A percentile compares a stretch with the other conserved stretches of the same genome.
Conservation (phyloP, 176 grass and related monocot genomes). For the Elymus sibiricus region DNA sequence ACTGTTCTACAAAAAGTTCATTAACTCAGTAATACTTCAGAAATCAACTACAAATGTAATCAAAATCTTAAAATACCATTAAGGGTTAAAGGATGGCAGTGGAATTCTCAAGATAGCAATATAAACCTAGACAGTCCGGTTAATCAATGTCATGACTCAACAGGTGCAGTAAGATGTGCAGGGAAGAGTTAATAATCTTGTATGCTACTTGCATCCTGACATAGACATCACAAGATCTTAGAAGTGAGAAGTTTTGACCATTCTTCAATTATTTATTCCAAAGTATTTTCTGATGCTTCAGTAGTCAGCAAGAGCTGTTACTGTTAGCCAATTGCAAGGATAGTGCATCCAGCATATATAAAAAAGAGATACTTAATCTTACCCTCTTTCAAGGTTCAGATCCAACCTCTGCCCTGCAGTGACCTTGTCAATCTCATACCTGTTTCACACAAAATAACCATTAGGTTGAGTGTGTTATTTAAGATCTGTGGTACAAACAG, state of each 20-base stretch:
- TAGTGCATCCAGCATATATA: background rate
- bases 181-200: background rate
- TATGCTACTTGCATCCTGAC: background rate
- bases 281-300: background rate
- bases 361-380: conserved; percentile 34
- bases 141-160: background rate
- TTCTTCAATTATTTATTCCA: background rate
- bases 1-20: background rate
- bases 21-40: background rate
- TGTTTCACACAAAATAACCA: conserved; percentile 24
- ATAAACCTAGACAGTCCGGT: background rate
- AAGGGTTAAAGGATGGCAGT: background rate
- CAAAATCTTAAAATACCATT: background rate
- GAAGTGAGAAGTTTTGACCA: background rate
- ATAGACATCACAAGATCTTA: background rate
- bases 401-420: conserved; percentile 88
- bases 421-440: conserved; percentile 97
- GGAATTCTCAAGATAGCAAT: background rate
- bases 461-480: conserved; percentile 14
- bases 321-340: background rate
- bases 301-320: background rate
- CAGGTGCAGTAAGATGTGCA: background rate
- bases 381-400: conserved; percentile 99
- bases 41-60: background rate
- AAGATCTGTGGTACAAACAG: conserved; percentile 10